Base-by-base conservation (phyloP, 306 rosid species). In the Cucumis hystrix region DNA sequence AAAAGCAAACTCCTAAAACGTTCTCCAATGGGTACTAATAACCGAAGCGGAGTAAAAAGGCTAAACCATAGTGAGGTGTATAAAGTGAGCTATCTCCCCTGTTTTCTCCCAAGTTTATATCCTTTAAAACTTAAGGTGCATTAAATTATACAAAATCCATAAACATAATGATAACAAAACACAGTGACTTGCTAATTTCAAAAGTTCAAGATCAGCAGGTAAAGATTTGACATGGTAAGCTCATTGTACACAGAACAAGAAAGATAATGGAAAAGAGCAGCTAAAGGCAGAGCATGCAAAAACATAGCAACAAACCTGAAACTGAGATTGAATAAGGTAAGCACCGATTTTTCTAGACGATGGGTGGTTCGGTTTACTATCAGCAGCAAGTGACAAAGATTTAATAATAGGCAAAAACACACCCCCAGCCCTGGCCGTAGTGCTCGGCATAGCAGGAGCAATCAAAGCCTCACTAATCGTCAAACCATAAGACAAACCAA, bases 391-490 rank as follows among this genome's bases (percentile, higher is more conserved):
- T 11, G 99, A 85, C 33, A 95, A 83, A 1, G 99, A 95, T 86
- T 91, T 83, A 52, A 95, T 95, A 21, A 95, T 91, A 0, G 99
- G 99, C 89, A 95, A 85, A 76, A 95, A 95, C 28, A 95, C 98
- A 2, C 99, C 98, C 2, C 99, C 99, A 2, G 98, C 99, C 66
- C 99, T 84, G 0, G 99, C 99, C 5, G 99, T 92, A 30, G 99
- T 88, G 82, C 99, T 95, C 0, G 99, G 99, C 99, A 95, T 95
- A 11, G 99, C 97, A 1, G 99, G 99, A 0, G 97, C 96, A 78
- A 95, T 95, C 45, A 95, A 86, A 7, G 91, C 89, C 80, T 95
- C 99, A 25, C 99, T 92, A 40, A 95, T 71, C 15, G 97, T 86
- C 83, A 95, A 82, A 1, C 99, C 99, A 68, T 95, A 92, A 59